Conservation (phyloP, 192 early-diverging fungal species). For the Coemansia sp. region DNA sequence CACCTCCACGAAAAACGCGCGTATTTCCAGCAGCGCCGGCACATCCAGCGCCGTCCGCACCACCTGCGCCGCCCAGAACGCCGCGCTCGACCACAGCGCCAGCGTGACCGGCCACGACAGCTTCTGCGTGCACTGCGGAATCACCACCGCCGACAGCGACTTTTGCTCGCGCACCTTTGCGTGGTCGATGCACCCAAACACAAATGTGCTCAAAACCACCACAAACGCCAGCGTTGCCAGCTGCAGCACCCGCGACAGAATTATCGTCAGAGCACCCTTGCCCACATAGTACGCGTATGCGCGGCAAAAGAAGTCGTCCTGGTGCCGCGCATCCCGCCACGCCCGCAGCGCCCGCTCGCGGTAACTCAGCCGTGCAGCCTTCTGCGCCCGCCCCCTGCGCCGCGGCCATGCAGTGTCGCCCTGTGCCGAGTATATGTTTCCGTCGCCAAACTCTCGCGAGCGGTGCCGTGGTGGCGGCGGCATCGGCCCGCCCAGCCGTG, state of each 20-base stretch:
- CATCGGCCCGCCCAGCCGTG: constrained; percentile 34
- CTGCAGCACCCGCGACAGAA: constrained; percentile 74
- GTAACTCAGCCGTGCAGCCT: constrained; percentile 19
- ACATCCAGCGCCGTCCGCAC: constrained; percentile 66
- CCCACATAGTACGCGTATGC: constrained; percentile 89
- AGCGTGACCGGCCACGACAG: constrained; percentile 59
- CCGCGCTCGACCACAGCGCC: constrained; percentile 63
- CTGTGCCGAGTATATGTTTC: constrained; percentile 17
- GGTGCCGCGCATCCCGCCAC: constrained; percentile 82
- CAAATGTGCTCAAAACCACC: constrained; percentile 83
- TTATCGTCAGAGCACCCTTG: constrained; percentile 82
- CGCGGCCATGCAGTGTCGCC: constrained; percentile 7
- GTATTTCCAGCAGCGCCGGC: constrained; percentile 73
- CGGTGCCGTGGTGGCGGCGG: constrained; percentile 28
- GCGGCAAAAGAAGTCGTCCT: constrained; percentile 76
- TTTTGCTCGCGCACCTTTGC: constrained; percentile 67
- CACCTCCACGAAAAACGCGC: constrained; percentile 78
- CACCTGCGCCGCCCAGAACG: constrained; percentile 78
- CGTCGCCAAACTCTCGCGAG: constrained; percentile 27
- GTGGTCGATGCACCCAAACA: constrained; percentile 90
- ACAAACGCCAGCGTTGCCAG: constrained; percentile 87
- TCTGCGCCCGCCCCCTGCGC: constrained; percentile 9
- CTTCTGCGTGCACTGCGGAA: constrained; percentile 72
- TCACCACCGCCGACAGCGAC: constrained; percentile 71
- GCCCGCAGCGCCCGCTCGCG: constrained; percentile 69